Base-by-base conservation (phyloP, 1,284 basidiomycete genomes). In the Polyporus tsugae region DNA sequence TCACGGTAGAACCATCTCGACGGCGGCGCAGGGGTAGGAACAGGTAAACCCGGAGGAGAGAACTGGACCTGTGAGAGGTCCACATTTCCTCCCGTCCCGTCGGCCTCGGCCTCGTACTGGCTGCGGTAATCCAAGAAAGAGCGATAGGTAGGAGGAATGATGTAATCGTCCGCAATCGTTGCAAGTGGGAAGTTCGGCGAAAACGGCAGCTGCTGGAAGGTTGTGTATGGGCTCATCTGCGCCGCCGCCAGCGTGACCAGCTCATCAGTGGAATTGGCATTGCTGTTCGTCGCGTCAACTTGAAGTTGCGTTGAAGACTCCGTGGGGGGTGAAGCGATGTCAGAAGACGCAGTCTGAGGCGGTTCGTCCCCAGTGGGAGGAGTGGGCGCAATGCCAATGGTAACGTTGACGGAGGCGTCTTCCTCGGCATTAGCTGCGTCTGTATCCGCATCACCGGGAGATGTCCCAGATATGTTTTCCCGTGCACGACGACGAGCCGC, bases 121-220 rank as follows among this genome's bases (percentile, higher is more conserved):
- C 82, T 83, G 41, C 90, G 85, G 76, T 94, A 92, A 61, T 89
- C 86, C 66, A 94, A 80, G 80, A 95, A 94, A 42, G 89, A 85
- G 7, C 87, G 85, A 78, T 96, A 96, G 68, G 94, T 94, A 0
- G 94, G 94, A 33, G 94, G 94, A 66, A 96, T 96, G 68, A 94
- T 87, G 79, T 94, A 96, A 57, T 95, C 93, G 75, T 95, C 92
- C 19, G 94, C 91, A 64, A 96, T 92, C 1, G 91, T 87, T n/a
- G 91, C 91, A 65, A 95, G 83, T 19, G 94, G 94, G 74, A 96
- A 94, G 67, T 86, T 90, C 10, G 94, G 94, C 9, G 94, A 87
- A 76, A 94, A 95, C 6, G 85, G 85, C 6, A 96, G 82, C 80
- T 96, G 94, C 76, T 95, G 95, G 81, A 96, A 95, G 4, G 93